Conservation (phyloP, 768 basidiomycete genomes). For the Amanita subjunquillea region DNA sequence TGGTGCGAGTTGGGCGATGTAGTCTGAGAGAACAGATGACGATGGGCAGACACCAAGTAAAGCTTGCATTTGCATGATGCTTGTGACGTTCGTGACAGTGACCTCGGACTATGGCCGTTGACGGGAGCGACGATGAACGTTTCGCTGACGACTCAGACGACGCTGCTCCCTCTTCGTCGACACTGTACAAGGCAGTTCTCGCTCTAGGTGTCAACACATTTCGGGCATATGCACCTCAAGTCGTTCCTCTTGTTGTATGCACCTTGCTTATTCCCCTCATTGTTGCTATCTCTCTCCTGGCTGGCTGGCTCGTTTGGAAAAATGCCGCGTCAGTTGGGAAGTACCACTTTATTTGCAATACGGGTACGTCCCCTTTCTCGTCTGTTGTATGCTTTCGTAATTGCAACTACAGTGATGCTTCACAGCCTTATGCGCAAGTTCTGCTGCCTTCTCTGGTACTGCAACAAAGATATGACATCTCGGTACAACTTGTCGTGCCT, state of each 20-base stretch:
- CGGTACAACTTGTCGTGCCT: slow-evolving; percentile 56
- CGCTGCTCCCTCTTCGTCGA: slow-evolving; percentile 4
- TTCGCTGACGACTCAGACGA: not conserved
- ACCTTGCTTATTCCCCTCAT: slow-evolving; percentile 53
- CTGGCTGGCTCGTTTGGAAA: slow-evolving; percentile 70
- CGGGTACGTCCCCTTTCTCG: slow-evolving; percentile 39
- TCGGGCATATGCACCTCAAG: slow-evolving; percentile 45
- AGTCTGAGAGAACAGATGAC: slow-evolving; percentile 30
- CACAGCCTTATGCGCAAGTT: slow-evolving; percentile 51
- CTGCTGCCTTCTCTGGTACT: slow-evolving; percentile 40
- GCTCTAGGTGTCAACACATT: slow-evolving; percentile 21
- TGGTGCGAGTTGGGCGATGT: slow-evolving; percentile 27
- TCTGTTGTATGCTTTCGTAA: slow-evolving; percentile 1
- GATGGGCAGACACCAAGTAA: slow-evolving; percentile 46
- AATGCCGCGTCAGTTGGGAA: slow-evolving; percentile 66
- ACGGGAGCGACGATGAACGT: not conserved
- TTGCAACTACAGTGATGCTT: slow-evolving; percentile 40
- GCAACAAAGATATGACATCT: slow-evolving; percentile 68
- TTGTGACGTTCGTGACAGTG: slow-evolving; percentile 1
- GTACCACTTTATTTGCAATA: slow-evolving; percentile 66
- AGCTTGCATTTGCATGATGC: slow-evolving; percentile 12
- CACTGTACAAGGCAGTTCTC: slow-evolving; percentile 10
- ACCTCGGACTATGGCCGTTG: not conserved
- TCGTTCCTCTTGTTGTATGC: slow-evolving; percentile 59
- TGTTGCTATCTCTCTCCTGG: slow-evolving; percentile 46